These are phyloP conservation scores for Lolium multiflorum DNA, from an alignment of 176 grass and related monocot species.

Conservation along the genomic window DNA sequence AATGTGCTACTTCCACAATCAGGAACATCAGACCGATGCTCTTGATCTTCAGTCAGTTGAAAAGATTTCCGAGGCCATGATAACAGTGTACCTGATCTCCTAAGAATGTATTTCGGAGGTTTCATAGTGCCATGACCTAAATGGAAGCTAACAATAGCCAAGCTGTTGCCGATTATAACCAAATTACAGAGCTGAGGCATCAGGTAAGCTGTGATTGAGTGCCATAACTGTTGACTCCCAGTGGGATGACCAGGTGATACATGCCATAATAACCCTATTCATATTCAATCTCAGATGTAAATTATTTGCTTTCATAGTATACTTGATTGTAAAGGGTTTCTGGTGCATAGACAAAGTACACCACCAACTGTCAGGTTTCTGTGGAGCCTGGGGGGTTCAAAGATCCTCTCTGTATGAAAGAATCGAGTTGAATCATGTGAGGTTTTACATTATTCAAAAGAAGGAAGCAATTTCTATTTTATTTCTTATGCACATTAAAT, in stretches of 20 bases:
- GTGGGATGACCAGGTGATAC: neutral
- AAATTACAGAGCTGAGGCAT: neutral
- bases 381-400: slow-evolving; percentile 4
- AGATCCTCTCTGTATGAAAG: slow-evolving; percentile 22
- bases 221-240: neutral
- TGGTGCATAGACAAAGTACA: neutral
- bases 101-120: slow-evolving; percentile 5
- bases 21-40: slow-evolving; percentile 7
- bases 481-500: slow-evolving; percentile 3
- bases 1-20: slow-evolving; percentile 17
- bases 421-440: slow-evolving; percentile 31
- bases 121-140: neutral
- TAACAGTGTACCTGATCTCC: neutral
- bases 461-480: neutral
- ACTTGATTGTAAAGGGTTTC: neutral
- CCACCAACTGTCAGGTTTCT: neutral
- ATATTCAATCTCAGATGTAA: slow-evolving; percentile 10
- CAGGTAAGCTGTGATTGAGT: neutral
- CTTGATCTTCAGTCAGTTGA: neutral
- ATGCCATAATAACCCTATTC: slow-evolving; percentile 24
- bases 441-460: neutral
- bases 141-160: neutral
- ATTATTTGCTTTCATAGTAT: neutral
- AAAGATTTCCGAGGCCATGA: slow-evolving; percentile 5
- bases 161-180: neutral